phyloP scores from a whole-genome alignment of 2,329 filamentous ascomycete genomes.

The Zymoseptoria ardabiliae region DNA sequence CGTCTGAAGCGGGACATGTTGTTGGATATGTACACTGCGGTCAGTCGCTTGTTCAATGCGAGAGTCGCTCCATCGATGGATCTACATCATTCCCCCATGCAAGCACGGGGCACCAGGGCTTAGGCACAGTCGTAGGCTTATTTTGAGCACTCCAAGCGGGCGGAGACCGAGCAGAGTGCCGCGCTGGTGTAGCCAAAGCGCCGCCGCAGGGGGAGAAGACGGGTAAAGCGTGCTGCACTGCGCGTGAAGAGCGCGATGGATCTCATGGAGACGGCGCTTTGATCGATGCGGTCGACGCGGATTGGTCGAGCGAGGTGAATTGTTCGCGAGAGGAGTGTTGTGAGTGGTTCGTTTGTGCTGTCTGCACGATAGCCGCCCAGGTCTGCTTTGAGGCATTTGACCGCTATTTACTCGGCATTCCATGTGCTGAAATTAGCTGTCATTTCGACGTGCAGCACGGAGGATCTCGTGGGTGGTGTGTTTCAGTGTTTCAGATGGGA shows the following conservation, averaged over 20 bases:
- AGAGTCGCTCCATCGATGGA: conserved; percentile 16
- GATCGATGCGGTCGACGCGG: background rate
- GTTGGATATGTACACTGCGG: conserved; percentile 22
- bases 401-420: background rate
- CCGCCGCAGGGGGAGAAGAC: conserved; percentile 5
- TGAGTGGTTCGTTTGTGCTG: background rate
- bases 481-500: background rate
- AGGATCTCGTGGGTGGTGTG: background rate
- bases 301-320: background rate
- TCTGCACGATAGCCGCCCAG: background rate
- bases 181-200: conserved; percentile 14
- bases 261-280: background rate
- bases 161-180: conserved; percentile 11
- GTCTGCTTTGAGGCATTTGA: background rate
- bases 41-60: background rate
- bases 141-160: conserved; percentile 19
- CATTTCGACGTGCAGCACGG: background rate
- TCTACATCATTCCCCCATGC: conserved; percentile 14
- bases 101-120: conserved; percentile 18
- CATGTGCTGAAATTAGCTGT: background rate
- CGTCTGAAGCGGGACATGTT: conserved; percentile 23
- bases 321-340: background rate
- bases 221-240: background rate
- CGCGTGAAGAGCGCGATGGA: background rate
- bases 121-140: conserved; percentile 20